Evolutionary conservation across 2,329 filamentous ascomycete species (phyloP).

Genomic region (Mycosphaerelloides madeirae): DNA sequence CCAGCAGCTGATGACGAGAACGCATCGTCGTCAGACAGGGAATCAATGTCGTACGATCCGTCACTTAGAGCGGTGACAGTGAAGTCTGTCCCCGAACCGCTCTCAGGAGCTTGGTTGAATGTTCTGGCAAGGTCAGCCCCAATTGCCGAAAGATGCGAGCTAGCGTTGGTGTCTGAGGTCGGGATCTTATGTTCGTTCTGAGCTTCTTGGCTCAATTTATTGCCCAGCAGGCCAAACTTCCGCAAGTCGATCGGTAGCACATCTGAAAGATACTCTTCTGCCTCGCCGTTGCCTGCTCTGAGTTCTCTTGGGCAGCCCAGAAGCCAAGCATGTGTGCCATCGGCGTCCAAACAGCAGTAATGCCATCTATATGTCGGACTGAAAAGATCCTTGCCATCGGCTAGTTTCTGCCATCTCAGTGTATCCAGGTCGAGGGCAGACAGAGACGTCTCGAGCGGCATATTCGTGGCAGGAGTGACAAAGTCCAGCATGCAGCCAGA

Average conservation of each 20-base stretch:
- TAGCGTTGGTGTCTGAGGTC: conserved; percentile 50
- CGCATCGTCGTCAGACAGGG: conserved; percentile 54
- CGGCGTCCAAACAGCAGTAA: conserved; percentile 92
- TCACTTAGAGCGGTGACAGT: conserved; percentile 83
- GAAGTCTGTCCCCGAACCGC: conserved; percentile 84
- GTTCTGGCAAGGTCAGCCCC: conserved; percentile 80
- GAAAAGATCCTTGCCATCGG: conserved; percentile 91
- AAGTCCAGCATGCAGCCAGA: conserved; percentile 91
- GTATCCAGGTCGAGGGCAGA: conserved; percentile 83
- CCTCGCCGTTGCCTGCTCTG: conserved; percentile 61
- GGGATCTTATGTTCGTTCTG: conserved; percentile 40
- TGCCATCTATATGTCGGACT: conserved; percentile 92
- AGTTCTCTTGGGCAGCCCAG: conserved; percentile 83
- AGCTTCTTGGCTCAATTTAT: conserved; percentile 50
- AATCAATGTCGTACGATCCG: conserved; percentile 53
- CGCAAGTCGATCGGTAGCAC: conserved; percentile 91
- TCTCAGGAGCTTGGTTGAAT: conserved; percentile 81
- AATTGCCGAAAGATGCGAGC: conserved; percentile 56
- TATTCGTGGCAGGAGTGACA: conserved; percentile 84
- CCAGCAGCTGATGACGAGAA: conserved; percentile 13
- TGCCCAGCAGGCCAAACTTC: conserved; percentile 84
- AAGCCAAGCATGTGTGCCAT: conserved; percentile 93
- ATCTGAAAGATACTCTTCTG: conserved; percentile 90
- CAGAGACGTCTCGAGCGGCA: conserved; percentile 81
- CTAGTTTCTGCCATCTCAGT: conserved; percentile 89